phyloP scores from a whole-genome alignment of 140 eudicot species.

The Ambrosia hybrid region DNA sequence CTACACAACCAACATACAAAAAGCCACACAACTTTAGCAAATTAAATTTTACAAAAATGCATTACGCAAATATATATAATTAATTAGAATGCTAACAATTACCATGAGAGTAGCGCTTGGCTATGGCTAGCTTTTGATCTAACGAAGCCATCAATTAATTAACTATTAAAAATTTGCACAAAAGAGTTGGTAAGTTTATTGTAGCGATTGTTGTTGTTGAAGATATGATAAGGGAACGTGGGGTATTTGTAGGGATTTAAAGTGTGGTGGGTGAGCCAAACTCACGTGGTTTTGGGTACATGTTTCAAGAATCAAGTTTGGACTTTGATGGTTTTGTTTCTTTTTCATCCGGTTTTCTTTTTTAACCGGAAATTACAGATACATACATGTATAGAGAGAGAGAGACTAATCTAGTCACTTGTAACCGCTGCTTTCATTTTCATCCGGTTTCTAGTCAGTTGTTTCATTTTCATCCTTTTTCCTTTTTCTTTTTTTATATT shows the following conservation, averaged over 20 bases:
- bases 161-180: not conserved
- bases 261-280: constrained; percentile 31
- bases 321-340: constrained; percentile 36
- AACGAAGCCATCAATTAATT: constrained; percentile 41
- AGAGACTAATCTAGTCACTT: too few species aligned
- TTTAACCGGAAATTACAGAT: too few species aligned
- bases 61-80: not conserved
- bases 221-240: not conserved
- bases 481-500: too few species aligned
- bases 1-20: constrained; percentile 35
- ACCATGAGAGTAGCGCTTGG: constrained; percentile 91
- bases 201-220: constrained; percentile 1
- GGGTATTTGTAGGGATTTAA: constrained; percentile 20
- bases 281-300: constrained; percentile 28
- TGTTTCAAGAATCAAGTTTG: constrained; percentile 23
- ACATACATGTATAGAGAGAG: too few species aligned
- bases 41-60: not conserved
- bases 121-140: constrained; percentile 80
- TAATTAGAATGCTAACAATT: constrained; percentile 7
- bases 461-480: not conserved
- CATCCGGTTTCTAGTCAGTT: constrained; percentile 27
- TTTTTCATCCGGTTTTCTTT: not conserved
- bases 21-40: not conserved
- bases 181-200: not conserved
- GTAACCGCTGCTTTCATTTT: too few species aligned